Percentiles rank a stretch among this genome's conserved stretches.
phyloP scores from a whole-genome alignment of 2,329 filamentous ascomycete genomes.

The Fusarium bulbicola region DNA sequence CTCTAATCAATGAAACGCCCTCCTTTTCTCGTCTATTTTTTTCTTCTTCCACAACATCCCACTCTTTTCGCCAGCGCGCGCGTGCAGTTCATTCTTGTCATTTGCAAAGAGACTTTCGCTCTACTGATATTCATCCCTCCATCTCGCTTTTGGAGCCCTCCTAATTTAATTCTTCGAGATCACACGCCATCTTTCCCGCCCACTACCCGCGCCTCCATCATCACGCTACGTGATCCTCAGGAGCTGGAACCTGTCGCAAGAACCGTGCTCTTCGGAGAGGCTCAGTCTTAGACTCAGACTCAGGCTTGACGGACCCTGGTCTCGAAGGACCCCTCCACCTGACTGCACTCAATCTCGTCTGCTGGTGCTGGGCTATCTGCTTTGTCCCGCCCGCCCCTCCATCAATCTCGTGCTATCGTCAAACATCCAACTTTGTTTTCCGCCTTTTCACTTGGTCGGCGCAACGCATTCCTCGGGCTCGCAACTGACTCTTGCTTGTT shows the following conservation, averaged over 20 bases:
- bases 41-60: conserved; percentile 27
- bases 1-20: conserved; percentile 25
- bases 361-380: conserved; percentile 18
- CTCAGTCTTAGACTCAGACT: conserved; percentile 9
- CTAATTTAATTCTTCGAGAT: conserved; percentile 37
- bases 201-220: conserved; percentile 42
- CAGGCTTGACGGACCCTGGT: conserved; percentile 31
- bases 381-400: conserved; percentile 37
- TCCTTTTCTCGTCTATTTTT: conserved; percentile 28
- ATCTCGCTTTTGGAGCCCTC: conserved; percentile 23
- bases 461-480: conserved; percentile 33
- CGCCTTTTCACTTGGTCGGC: conserved; percentile 30
- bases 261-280: conserved; percentile 33
- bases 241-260: conserved; percentile 14
- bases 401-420: conserved; percentile 36
- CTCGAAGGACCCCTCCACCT: conserved; percentile 36
- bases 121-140: conserved; percentile 18
- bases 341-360: conserved; percentile 36
- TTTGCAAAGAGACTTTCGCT: neutral
- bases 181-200: conserved; percentile 40
- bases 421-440: conserved; percentile 32
- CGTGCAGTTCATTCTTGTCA: neutral
- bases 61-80: conserved; percentile 21
- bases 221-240: conserved; percentile 27
- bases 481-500: conserved; percentile 15